Conservation (phyloP, 2,329 filamentous ascomycete species). For the Hypoxylon sp. region DNA sequence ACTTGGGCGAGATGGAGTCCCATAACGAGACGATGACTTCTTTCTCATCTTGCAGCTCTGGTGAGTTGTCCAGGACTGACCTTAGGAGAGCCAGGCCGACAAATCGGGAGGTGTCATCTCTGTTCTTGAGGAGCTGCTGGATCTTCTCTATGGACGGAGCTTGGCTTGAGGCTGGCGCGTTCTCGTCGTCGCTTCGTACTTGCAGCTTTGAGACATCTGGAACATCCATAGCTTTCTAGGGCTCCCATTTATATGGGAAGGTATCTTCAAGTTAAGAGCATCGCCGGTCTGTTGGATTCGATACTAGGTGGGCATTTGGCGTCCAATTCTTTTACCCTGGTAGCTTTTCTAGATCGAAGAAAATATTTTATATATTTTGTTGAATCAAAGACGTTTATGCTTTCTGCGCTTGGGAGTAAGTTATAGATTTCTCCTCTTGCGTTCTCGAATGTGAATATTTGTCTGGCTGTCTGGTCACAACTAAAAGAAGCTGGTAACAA, state of each 20-base stretch:
- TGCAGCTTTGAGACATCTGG: conserved; percentile 25
- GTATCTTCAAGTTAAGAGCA: background rate
- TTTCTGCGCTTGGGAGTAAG: background rate
- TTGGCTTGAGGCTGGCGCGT: background rate
- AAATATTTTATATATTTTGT: background rate
- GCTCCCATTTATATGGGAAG: conserved; percentile 16
- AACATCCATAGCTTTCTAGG: conserved; percentile 18
- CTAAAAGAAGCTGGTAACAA: conserved; percentile 2
- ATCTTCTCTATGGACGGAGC: conserved; percentile 55
- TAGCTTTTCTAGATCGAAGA: background rate
- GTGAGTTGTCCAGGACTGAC: conserved; percentile 68
- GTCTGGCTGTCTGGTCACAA: conserved; percentile 1
- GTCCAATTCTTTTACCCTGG: background rate
- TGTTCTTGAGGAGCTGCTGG: conserved; percentile 62
- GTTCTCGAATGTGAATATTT: too few relatives aligned
- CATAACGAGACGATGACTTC: conserved; percentile 60
- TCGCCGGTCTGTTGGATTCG: background rate
- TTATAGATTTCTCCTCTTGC: conserved; percentile 15
- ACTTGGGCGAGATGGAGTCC: conserved; percentile 67
- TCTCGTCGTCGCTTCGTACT: conserved; percentile 4
- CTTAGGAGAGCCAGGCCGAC: conserved; percentile 72
- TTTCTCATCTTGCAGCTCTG: conserved; percentile 58
- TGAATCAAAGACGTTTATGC: background rate
- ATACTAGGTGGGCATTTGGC: background rate
- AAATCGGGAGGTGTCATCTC: conserved; percentile 73